These are phyloP conservation scores for Pyrrhoderma noxium DNA, from an alignment of 1,284 basidiomycete genomes.

Conservation along the genomic window DNA sequence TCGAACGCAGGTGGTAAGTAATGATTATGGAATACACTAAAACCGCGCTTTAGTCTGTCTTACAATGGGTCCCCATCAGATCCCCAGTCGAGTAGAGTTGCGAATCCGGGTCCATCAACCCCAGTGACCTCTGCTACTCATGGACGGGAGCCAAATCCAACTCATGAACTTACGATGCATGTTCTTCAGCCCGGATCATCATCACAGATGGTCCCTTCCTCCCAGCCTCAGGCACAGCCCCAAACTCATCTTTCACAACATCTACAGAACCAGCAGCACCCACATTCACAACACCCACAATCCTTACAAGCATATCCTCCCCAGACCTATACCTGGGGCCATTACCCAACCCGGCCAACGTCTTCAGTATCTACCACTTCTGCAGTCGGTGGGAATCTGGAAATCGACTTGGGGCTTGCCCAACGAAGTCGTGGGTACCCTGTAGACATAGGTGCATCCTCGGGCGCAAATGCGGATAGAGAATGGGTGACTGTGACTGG, in stretches of 20 bases:
- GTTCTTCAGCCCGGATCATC: neutral
- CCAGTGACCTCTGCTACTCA: neutral
- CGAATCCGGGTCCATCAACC: neutral
- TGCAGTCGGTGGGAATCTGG: constrained; percentile 3
- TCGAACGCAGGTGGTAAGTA: constrained; percentile 4
- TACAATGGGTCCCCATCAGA: neutral
- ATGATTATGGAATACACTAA: neutral
- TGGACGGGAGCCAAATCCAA: neutral
- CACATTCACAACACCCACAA: neutral
- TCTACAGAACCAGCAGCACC: constrained; percentile 1
- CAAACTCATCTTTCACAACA: constrained; percentile 2
- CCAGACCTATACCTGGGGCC: neutral
- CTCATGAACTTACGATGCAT: neutral
- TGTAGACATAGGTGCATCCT: neutral
- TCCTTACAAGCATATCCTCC: neutral
- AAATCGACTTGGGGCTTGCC: neutral
- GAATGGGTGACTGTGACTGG: too few relatives aligned
- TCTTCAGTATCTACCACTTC: constrained; percentile 11
- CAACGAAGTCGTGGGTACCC: neutral
- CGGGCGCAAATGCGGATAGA: neutral
- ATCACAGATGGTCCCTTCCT: neutral
- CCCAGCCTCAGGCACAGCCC: constrained; percentile 8
- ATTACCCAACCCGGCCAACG: neutral
- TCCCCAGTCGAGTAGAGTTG: too few relatives aligned
- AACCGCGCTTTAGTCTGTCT: too few relatives aligned